These are phyloP conservation scores for Psilocybe mexicana DNA, from an alignment of 1,284 basidiomycete genomes.

Conservation along the genomic window DNA sequence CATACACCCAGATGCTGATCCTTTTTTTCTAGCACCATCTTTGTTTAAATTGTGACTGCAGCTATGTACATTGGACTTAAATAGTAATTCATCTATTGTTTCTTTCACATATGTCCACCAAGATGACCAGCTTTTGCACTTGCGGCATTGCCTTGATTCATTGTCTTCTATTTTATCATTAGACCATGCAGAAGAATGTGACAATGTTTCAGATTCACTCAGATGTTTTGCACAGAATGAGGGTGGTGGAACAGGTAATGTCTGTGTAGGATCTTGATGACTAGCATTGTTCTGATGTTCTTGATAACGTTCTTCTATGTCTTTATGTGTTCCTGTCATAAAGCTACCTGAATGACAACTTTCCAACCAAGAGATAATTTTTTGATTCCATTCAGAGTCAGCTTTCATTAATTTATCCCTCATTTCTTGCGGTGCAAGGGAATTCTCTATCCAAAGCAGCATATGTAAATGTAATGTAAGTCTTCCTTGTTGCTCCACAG, in stretches of 20 bases:
- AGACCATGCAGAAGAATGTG: no score
- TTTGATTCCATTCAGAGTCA: slow-evolving; percentile 20
- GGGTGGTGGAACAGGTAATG: slow-evolving; percentile 8
- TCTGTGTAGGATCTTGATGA: slow-evolving; percentile 14
- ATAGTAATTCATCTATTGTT: slow-evolving; percentile 5
- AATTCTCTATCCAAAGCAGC: slow-evolving; percentile 29
- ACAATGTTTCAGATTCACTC: no score
- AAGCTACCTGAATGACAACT: slow-evolving; percentile 9
- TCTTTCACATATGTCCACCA: neutral
- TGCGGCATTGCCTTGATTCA: neutral
- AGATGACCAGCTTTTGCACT: neutral
- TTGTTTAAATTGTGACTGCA: neutral
- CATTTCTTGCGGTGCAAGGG: slow-evolving; percentile 29
- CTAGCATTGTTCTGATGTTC: neutral
- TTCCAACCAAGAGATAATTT: slow-evolving; percentile 20
- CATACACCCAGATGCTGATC: neutral
- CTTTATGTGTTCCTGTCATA: slow-evolving; percentile 14
- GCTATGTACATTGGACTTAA: slow-evolving; percentile 21
- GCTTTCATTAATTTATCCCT: slow-evolving; percentile 24
- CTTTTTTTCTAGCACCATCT: neutral
- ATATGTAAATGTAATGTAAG: slow-evolving; percentile 28
- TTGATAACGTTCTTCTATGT: neutral
- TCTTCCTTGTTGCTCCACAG: slow-evolving; percentile 29
- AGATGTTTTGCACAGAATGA: no score
- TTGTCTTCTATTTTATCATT: no score